Conservation (phyloP, 805 yeast species). For the Saitoella complicata region DNA sequence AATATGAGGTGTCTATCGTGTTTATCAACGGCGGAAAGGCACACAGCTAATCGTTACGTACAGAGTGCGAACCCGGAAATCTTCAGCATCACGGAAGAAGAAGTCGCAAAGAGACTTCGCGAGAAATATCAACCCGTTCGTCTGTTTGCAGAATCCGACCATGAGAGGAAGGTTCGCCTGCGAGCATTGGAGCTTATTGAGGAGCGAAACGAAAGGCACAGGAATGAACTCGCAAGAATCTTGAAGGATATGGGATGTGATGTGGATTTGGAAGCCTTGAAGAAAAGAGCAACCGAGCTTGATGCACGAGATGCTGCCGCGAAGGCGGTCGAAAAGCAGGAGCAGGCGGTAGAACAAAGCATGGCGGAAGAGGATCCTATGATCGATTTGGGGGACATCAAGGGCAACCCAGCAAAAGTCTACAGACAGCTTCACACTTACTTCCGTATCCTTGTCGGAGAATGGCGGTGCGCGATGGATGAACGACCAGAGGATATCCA, state of each 20-base stretch:
- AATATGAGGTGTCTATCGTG: not conserved
- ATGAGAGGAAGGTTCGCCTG: slow-evolving; percentile 12
- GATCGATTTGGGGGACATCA: slow-evolving; percentile 22
- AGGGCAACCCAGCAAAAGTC: slow-evolving; percentile 21
- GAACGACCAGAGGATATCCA: slow-evolving; percentile 20
- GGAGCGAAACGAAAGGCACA: slow-evolving; percentile 12
- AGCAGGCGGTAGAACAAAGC: slow-evolving; percentile 17
- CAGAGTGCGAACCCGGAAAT: not conserved
- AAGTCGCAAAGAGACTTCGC: slow-evolving; percentile 16
- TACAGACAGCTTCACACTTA: slow-evolving; percentile 31
- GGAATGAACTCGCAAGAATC: not conserved
- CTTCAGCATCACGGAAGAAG: slow-evolving; percentile 15
- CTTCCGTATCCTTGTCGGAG: slow-evolving; percentile 28
- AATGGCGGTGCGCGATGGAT: slow-evolving; percentile 27
- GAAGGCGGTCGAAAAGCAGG: slow-evolving; percentile 13
- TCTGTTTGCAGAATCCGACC: slow-evolving; percentile 15
- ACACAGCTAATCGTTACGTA: not conserved
- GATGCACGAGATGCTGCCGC: not conserved
- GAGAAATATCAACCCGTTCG: slow-evolving; percentile 15
- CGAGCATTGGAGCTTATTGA: slow-evolving; percentile 11
- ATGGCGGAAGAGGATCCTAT: slow-evolving; percentile 17
- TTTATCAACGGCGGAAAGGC: not conserved
- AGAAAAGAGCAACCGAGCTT: slow-evolving; percentile 11
- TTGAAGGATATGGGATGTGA: not conserved
- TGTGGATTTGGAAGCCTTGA: slow-evolving; percentile 1